Evolutionary conservation across 2,329 filamentous ascomycete genomes (phyloP), one percentile per base, ranked within the genome.

Genomic region (Fusarium sp.): DNA sequence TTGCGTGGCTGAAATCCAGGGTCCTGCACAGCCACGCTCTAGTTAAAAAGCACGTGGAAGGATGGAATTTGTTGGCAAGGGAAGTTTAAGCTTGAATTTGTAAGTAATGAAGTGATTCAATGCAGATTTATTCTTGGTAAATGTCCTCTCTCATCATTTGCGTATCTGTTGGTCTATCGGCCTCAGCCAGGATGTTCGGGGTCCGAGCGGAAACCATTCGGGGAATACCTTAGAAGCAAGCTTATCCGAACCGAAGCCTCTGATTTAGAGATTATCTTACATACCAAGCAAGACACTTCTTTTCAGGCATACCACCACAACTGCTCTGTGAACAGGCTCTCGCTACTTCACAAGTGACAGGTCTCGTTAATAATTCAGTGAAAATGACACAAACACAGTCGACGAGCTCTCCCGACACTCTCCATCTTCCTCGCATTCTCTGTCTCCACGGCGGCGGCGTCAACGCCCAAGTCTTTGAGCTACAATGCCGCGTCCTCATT

Each of bases 381-480:
- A 36, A 31, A 19, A 69, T 70, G 62, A 66, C 67, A n/a, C 64
- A 68, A 47, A 61, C 62, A 39, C 43, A 60, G 3, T 54, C 56
- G 22, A 52, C 40, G 6, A 40, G 25, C 15, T 29, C 34, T 8
- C 26, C 46, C 6, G 54, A 62, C 11, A 58, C 61, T 11, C 70
- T 71, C 13, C 49, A 65, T 56, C 78, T 82, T 26, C 90, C 90
- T 4, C 88, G 90, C 57, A 86, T 93, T 66, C 87, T 93, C 67
- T 93, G 90, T 76, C 86, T 93, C n/a, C 91, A 93, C 75, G 91
- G 91, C 72, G 91, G 90, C 69, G 91, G 91, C 59, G 87, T 88
- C 64, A 92, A 90, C 70, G 87, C 83, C n/a, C 72, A 81, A 36
- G 85, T 92, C 73, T 93, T 93, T 78, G 79, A 82, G 59, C 74